Evolutionary conservation across 257 asterid genomes (phyloP), one percentile per base, ranked within the genome.

Genomic region (Leonotis leonurus): DNA sequence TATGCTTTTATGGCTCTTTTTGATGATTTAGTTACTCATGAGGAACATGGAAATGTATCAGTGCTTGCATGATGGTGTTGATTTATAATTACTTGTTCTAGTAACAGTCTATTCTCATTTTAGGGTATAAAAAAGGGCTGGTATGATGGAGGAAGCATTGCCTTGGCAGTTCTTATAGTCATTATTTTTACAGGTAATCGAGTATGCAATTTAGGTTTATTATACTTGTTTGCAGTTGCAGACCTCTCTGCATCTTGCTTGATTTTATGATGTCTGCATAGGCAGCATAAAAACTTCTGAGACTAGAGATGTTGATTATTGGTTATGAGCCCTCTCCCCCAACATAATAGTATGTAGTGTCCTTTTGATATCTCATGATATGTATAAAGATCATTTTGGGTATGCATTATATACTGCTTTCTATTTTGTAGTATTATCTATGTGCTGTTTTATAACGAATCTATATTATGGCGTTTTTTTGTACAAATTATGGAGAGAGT

Each of bases 91-190:
- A n/a, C n/a, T n/a, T n/a, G n/a, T n/a, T n/a, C n/a, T n/a, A n/a
- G n/a, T n/a, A n/a, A n/a, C n/a, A n/a, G n/a, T n/a, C n/a, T n/a
- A n/a, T n/a, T 53, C 49, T 64, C 40, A 59, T 26, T n/a, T 48
- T 74, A 90, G 97, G 97, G 97, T 66, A 80, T 85, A 41, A 74
- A 85, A 80, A 87, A 87, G 77, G 97, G 97, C 67, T 90, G 97
- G 97, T 90, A 90, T 71, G 97, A 90, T 77, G 97, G 97, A 68
- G 97, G 97, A 68, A 90, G 96, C 82, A 90, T 90, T 71, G 81
- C 89, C 25, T 50, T 90, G 75, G 97, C 97, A 11, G 96, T 90
- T 62, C 37, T 87, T 32, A 80, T 90, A 43, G 96, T 90, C 60
- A 87, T 87, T 43, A 53, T 80, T 27, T 85, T 90, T 51, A 90